phyloP scores from a whole-genome alignment of 2,329 filamentous ascomycete genomes.

The Dothistroma pini region DNA sequence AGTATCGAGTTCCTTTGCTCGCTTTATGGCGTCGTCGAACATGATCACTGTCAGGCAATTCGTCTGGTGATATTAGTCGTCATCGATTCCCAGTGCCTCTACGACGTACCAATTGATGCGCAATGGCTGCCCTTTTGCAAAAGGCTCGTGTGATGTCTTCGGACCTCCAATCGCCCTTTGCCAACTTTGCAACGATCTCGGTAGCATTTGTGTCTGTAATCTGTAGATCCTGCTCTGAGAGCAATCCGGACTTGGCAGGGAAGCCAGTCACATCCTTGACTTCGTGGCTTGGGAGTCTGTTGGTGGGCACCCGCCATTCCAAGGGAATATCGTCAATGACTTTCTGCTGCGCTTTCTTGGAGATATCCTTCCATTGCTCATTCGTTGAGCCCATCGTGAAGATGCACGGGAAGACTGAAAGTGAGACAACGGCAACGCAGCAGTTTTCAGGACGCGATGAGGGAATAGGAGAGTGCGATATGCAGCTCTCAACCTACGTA shows the following conservation, averaged over 20 bases:
- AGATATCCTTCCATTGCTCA: conserved; percentile 44
- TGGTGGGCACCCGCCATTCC: conserved; percentile 55
- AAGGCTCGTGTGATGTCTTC: conserved; percentile 52
- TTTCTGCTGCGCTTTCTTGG: conserved; percentile 42
- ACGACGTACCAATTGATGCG: conserved; percentile 50
- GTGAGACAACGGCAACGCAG: conserved; percentile 6
- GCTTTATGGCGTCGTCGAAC: conserved; percentile 51
- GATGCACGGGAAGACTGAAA: background rate
- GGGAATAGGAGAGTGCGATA: background rate
- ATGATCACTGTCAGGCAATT: conserved; percentile 59
- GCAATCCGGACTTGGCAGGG: conserved; percentile 57
- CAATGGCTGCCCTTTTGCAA: conserved; percentile 53
- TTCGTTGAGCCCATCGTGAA: conserved; percentile 8
- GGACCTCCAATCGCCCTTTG: conserved; percentile 46
- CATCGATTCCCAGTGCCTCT: background rate
- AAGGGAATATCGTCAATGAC: conserved; percentile 52
- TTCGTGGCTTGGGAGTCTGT: conserved; percentile 52
- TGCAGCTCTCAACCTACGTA: background rate
- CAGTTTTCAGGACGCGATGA: conserved; percentile 1
- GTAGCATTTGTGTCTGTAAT: conserved; percentile 46
- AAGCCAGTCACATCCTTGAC: conserved; percentile 57
- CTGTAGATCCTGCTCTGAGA: conserved; percentile 50
- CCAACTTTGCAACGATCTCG: conserved; percentile 41
- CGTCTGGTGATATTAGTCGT: conserved; percentile 39
- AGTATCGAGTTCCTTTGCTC: conserved; percentile 52